Evolutionary conservation across 305 asterid species (phyloP).

Genomic region (Andrographis paniculata): DNA sequence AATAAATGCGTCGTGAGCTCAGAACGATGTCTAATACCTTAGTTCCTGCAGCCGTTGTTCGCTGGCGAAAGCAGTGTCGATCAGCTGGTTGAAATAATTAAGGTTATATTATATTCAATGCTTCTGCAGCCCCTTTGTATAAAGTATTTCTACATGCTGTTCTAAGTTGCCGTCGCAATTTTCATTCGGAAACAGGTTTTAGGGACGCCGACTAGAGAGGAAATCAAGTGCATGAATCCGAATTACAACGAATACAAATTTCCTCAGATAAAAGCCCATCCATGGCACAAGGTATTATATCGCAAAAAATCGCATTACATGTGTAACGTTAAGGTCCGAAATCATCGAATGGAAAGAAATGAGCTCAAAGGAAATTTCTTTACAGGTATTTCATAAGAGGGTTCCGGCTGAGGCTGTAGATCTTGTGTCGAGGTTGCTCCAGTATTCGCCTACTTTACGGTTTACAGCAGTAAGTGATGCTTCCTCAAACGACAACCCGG

Average conservation of each 20-base stretch:
- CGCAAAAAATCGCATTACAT: neutral
- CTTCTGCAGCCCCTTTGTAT: neutral
- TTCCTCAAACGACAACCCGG: slow-evolving; percentile 18
- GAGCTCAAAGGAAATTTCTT: slow-evolving; percentile 14
- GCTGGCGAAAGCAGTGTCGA: slow-evolving; percentile 96
- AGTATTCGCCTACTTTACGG: slow-evolving; percentile 85
- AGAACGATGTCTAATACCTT: too few species aligned
- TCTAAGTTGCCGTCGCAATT: too few species aligned
- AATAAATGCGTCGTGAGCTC: too few species aligned
- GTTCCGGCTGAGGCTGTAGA: slow-evolving; percentile 89
- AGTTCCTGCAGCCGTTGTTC: too few species aligned
- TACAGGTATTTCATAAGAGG: slow-evolving; percentile 67
- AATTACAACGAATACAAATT: slow-evolving; percentile 85
- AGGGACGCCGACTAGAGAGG: slow-evolving; percentile 98
- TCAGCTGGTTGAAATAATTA: slow-evolving; percentile 91
- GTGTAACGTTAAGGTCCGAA: neutral
- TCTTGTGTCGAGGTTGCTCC: slow-evolving; percentile 81
- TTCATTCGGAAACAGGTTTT: slow-evolving; percentile 36
- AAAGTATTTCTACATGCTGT: too few species aligned
- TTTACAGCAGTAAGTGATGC: slow-evolving; percentile 41
- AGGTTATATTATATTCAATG: slow-evolving; percentile 35
- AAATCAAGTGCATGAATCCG: slow-evolving; percentile 98
- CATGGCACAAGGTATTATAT: slow-evolving; percentile 85
- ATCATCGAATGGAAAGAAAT: neutral
- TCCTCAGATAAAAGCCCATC: too few species aligned